Evolutionary conservation across 306 rosid genomes (phyloP), one percentile per base, ranked within the genome.

Genomic region (Lagenaria siceraria): DNA sequence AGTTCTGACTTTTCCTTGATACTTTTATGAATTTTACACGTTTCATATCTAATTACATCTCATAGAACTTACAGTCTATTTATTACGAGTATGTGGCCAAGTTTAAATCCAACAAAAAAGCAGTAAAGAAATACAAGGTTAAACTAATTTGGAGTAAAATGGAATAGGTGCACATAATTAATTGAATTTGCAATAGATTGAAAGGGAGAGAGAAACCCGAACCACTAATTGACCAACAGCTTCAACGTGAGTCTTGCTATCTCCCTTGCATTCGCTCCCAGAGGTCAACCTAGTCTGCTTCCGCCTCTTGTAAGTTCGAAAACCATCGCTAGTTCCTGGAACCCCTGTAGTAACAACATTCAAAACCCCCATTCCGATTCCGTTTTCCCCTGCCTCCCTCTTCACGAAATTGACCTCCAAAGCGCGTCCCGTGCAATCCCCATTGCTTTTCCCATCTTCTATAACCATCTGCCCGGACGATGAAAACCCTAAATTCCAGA

Each of bases 271-370:
- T 82, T 80, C 83, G 81, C 83, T 85, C 69, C 88, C 89, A 55
- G 84, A 75, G 66, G 82, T 63, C 4, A 66, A 87, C 83, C 77
- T 89, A 27, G 52, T 77, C 76, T 66, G 83, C 81, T 85, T 92
- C n/a, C 96, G 91, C 91, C 99, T 87, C 90, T 92, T 90, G 81
- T 92, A 92, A 77, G 99, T 96, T 74, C 53, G 84, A 74, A 92
- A 19, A 62, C 82, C 52, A 71, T 85, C 86, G 78, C 68, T 71
- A 54, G 79, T 63, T 51, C 83, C 80, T 4, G 81, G 85, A 74
- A 84, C 62, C 82, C 83, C 77, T 31, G 82, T 82, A 14, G 73
- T 81, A 80, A 68, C 69, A 81, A 76, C 89, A 76, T 63, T 79
- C 54, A 80, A 73, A 75, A 66, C 56, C 43, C 76, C 78, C 69